A percentile compares a stretch with the other conserved stretches of the same genome.
phyloP scores from a whole-genome alignment of 2,329 filamentous ascomycete species.

The Pyricularia pennisetigena region DNA sequence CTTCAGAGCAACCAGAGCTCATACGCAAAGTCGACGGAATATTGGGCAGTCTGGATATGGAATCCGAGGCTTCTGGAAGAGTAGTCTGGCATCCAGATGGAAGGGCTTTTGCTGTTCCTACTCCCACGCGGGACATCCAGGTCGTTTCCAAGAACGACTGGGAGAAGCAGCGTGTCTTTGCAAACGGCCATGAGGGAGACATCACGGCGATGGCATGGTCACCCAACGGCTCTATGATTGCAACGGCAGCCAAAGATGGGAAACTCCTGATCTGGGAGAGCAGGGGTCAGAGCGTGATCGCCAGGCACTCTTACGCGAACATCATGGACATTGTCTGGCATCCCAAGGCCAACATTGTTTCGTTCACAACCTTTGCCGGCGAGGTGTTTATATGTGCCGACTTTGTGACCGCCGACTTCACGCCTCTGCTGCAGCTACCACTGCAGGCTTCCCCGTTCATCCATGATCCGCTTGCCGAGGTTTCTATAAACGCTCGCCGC shows the following conservation, averaged over 20 bases:
- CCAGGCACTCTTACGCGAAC: slow-evolving; percentile 69
- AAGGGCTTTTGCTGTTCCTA: slow-evolving; percentile 77
- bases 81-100: slow-evolving; percentile 92
- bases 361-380: slow-evolving; percentile 86
- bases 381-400: slow-evolving; percentile 85
- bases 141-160: slow-evolving; percentile 84
- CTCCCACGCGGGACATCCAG: slow-evolving; percentile 72
- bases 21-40: slow-evolving; percentile 78
- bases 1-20: slow-evolving; percentile 67
- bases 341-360: slow-evolving; percentile 75
- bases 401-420: slow-evolving; percentile 50
- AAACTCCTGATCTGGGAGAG: slow-evolving; percentile 81
- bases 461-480: slow-evolving; percentile 65
- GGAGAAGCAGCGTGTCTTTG: slow-evolving; percentile 74
- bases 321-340: slow-evolving; percentile 88
- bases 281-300: slow-evolving; percentile 72
- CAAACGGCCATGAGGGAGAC: slow-evolving; percentile 69
- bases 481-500: slow-evolving; percentile 46
- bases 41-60: slow-evolving; percentile 68
- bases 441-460: slow-evolving; percentile 76
- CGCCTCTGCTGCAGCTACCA: slow-evolving; percentile 43
- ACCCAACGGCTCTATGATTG: slow-evolving; percentile 83
- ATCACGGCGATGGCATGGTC: slow-evolving; percentile 89
- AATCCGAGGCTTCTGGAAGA: slow-evolving; percentile 64
- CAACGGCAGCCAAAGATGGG: slow-evolving; percentile 56